phyloP scores from a whole-genome alignment of 2,329 filamentous ascomycete genomes.

The Apiospora pterosperma region DNA sequence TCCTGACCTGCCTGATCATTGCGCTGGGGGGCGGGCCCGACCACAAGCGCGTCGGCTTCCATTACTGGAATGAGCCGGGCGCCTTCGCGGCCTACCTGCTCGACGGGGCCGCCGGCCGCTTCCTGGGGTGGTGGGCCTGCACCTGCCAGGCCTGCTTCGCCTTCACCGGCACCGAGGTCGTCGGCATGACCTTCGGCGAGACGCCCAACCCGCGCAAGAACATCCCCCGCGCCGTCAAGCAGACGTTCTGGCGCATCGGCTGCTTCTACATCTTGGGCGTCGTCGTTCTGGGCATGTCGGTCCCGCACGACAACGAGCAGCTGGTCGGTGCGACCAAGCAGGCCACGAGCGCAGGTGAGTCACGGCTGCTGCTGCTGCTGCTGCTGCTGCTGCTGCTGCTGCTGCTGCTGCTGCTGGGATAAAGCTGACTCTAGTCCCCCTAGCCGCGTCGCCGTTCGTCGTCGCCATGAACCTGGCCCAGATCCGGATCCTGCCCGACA shows the following conservation, averaged over 20 bases:
- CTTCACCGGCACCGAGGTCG: conserved; percentile 28
- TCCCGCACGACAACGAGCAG: background rate
- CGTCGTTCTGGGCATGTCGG: conserved; percentile 10
- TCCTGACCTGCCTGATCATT: conserved; percentile 45
- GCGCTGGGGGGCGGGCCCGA: conserved; percentile 47
- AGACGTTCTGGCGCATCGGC: conserved; percentile 9
- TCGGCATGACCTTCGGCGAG: conserved; percentile 36
- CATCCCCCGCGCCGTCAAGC: conserved; percentile 28
- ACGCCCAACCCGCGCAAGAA: conserved; percentile 33
- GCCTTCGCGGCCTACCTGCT: conserved; percentile 41
- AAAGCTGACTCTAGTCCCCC: conserved; percentile 29
- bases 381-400: background rate
- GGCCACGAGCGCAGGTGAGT: too few species aligned
- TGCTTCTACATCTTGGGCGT: conserved; percentile 13
- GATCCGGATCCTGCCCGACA: conserved; percentile 33
- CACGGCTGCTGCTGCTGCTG: background rate
- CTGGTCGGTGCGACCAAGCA: conserved; percentile 18
- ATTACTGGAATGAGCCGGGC: conserved; percentile 48
- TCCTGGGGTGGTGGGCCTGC: conserved; percentile 35
- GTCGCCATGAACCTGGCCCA: conserved; percentile 43
- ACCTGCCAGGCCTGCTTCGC: conserved; percentile 27
- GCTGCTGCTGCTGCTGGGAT: background rate
- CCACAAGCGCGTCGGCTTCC: conserved; percentile 45
- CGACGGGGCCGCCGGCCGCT: conserved; percentile 28
- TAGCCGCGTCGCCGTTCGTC: conserved; percentile 47